phyloP scores from a whole-genome alignment of 192 early-diverging fungal genomes.

The Piromyces sp. region DNA sequence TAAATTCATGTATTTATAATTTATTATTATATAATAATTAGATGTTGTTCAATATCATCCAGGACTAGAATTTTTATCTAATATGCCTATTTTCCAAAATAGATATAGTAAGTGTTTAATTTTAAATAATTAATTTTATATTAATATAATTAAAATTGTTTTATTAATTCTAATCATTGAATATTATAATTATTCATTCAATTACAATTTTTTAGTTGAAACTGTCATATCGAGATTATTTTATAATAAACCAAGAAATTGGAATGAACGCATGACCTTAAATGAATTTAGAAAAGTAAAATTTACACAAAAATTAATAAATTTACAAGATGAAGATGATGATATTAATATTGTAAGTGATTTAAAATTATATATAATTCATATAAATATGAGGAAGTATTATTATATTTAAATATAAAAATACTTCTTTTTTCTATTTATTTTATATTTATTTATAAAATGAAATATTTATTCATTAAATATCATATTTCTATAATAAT shows the following conservation, averaged over 20 bases:
- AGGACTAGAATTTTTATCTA: conserved; percentile 66
- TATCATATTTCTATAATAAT: no score
- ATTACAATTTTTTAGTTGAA: conserved; percentile 40
- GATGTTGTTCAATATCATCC: conserved; percentile 77
- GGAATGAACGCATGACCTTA: conserved; percentile 55
- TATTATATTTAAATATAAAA: no score
- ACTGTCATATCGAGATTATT: conserved; percentile 79
- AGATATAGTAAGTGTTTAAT: conserved; percentile 49
- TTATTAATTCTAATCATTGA: no score
- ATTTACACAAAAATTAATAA: conserved; percentile 39
- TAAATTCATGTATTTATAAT: no score
- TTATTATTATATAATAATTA: not conserved
- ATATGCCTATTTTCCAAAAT: conserved; percentile 63
- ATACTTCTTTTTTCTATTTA: no score
- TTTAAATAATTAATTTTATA: no score
- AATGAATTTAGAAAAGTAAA: conserved; percentile 50
- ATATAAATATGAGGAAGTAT: no score
- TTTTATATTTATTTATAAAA: no score
- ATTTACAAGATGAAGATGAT: conserved; percentile 40
- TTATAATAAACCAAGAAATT: conserved; percentile 48
- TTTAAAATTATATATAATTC: no score
- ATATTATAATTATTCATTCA: no score
- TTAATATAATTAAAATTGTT: no score
- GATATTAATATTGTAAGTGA: conserved; percentile 55
- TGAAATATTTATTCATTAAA: no score